phyloP scores from a whole-genome alignment of 768 basidiomycete species.

The Harrya chromipes region DNA sequence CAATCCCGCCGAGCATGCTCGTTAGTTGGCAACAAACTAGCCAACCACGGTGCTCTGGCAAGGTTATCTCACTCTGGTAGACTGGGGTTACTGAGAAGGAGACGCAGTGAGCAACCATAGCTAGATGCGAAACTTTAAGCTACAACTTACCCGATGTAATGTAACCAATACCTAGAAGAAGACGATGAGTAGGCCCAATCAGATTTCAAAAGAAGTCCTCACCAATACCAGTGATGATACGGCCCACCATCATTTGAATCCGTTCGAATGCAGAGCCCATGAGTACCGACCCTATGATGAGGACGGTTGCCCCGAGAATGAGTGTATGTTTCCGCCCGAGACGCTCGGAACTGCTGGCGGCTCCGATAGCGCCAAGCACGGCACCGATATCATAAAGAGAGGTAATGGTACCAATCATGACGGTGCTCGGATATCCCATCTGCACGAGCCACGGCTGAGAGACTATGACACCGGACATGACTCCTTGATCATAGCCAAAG shows the following conservation, averaged over 20 bases:
- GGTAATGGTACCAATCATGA: slow-evolving; percentile 16
- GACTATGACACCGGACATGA: slow-evolving; percentile 15
- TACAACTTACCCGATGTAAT: slow-evolving; percentile 8
- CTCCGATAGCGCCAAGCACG: slow-evolving; percentile 8
- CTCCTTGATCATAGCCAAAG: slow-evolving; percentile 17
- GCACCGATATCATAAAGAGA: slow-evolving; percentile 18
- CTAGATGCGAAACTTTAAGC: neutral
- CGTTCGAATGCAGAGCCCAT: slow-evolving; percentile 12
- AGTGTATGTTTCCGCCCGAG: slow-evolving; percentile 13
- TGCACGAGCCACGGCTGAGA: slow-evolving; percentile 12
- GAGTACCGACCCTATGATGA: slow-evolving; percentile 11
- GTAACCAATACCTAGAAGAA: slow-evolving; percentile 9
- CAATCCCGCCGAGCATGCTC: slow-evolving; percentile 12
- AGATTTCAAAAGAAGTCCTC: neutral
- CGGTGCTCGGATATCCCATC: slow-evolving; percentile 14
- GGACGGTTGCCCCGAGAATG: slow-evolving; percentile 3
- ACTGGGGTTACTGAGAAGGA: slow-evolving; percentile 6
- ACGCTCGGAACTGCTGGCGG: slow-evolving; percentile 12
- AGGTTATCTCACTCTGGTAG: slow-evolving; percentile 12
- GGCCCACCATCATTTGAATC: slow-evolving; percentile 14
- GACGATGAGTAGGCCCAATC: neutral
- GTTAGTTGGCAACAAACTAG: slow-evolving; percentile 13
- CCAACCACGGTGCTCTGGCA: slow-evolving; percentile 14
- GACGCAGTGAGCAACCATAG: neutral
- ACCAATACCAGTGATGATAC: slow-evolving; percentile 9